Evolutionary conservation across 306 rosid species (phyloP), one percentile per base, ranked within the genome.

Genomic region (Cyclanthera cordifolia): DNA sequence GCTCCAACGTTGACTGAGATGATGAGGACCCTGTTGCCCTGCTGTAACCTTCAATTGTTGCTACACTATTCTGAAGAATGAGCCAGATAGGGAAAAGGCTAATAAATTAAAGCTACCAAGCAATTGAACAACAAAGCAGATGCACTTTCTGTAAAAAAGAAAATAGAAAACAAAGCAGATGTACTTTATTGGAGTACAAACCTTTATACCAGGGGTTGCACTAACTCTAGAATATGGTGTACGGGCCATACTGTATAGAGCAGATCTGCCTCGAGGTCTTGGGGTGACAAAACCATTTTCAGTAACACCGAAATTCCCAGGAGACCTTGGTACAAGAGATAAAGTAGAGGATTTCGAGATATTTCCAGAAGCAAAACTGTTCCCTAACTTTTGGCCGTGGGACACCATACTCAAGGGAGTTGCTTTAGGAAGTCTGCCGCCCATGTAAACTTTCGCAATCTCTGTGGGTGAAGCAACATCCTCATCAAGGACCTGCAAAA

Each of bases 371-470:
- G 43, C 66, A 68, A 86, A 59, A 54, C 75, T 85, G 53, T 79
- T 91, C 76, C 55, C 51, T 4, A 52, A 64, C 11, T 70, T 73
- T 77, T 76, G 78, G 75, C 70, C 72, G 34, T 24, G 88, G 47
- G 73, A 43, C 28, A 82, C 85, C 58, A 79, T 75, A 81, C 71
- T 75, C 71, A 86, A 67, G 15, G 95, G 83, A 46, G 90, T 87
- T 58, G 72, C 80, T 60, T 79, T 86, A 54, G 82, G 79, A 73
- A 88, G 84, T 85, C 91, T 88, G 77, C 79, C 78, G 65, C 86
- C 95, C 99, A 93, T 93, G 85, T 83, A 93, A 19, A 95, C 87
- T 77, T 90, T 93, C 64, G 99, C 99, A 67, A 87, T 86, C 85
- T 82, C 90, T 27, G 88, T 84, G 70, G 99, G 95, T 71, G 99